Conservation (phyloP, 2,329 filamentous ascomycete species). For the Curvularia eragrostidis region DNA sequence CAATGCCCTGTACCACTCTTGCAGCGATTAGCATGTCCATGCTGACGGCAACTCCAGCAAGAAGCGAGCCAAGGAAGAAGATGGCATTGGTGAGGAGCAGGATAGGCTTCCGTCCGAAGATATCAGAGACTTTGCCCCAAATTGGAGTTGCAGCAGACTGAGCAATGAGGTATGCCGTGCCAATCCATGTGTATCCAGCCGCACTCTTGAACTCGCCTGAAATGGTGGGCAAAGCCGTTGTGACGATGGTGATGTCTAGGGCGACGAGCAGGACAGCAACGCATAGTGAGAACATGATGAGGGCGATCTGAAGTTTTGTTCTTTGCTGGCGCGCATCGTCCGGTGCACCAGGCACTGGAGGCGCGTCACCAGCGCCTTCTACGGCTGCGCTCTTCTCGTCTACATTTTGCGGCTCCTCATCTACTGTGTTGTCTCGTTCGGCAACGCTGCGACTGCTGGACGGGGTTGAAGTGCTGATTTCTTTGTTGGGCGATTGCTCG, state of each 20-base stretch:
- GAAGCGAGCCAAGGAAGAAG: constrained; percentile 67
- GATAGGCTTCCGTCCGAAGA: constrained; percentile 70
- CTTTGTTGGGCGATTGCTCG: constrained; percentile 15
- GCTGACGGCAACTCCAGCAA: constrained; percentile 64
- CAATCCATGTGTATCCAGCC: constrained; percentile 62
- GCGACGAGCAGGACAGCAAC: constrained; percentile 67
- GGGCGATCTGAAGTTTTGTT: constrained; percentile 52
- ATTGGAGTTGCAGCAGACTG: constrained; percentile 60
- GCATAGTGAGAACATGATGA: constrained; percentile 59
- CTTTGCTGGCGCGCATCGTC: constrained; percentile 40
- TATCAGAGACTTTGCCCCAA: constrained; percentile 71
- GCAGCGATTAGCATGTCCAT: constrained; percentile 69
- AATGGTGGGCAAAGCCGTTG: constrained; percentile 68
- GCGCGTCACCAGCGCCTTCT: constrained; percentile 17
- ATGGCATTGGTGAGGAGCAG: constrained; percentile 65
- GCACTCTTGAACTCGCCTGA: constrained; percentile 59
- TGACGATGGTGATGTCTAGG: constrained; percentile 68
- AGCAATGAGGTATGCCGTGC: constrained; percentile 59
- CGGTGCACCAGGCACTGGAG: constrained; percentile 23
- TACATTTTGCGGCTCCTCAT: constrained; percentile 2
- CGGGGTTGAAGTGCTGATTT: constrained; percentile 18
- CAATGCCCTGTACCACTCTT: constrained; percentile 68
- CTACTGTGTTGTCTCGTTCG: constrained; percentile 17
- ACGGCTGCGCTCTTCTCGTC: constrained; percentile 9
- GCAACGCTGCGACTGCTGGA: constrained; percentile 26